A percentile compares a stretch with the other conserved stretches of the same genome.
Conservation (phyloP, 306 rosid species). For the Vigna nakashimae region DNA sequence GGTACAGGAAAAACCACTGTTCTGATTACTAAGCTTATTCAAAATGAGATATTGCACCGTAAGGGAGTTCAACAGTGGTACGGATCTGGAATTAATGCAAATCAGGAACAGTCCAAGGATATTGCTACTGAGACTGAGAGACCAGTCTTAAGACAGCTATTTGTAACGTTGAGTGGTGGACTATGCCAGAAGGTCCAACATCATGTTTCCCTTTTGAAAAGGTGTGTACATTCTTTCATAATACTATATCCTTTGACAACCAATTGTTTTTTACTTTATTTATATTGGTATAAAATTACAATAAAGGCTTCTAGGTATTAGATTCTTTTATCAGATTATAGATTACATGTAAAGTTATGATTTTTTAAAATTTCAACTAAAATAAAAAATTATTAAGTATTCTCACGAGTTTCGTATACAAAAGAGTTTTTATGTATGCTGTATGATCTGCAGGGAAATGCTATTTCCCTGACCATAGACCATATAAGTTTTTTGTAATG, state of each 20-base stretch:
- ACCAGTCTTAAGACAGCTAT: slow-evolving; percentile 58
- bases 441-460: background rate
- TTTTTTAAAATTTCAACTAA: no score
- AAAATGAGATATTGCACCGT: slow-evolving; percentile 58
- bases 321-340: background rate
- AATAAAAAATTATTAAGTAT: background rate
- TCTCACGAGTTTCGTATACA: background rate
- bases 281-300: background rate
- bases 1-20: slow-evolving; percentile 89
- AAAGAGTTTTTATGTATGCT: background rate
- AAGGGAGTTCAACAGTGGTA: slow-evolving; percentile 36
- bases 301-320: background rate
- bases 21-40: slow-evolving; percentile 63
- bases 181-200: slow-evolving; percentile 66
- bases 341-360: no score
- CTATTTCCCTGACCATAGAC: background rate
- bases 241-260: background rate
- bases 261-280: background rate
- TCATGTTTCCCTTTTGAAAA: slow-evolving; percentile 63
- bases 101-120: background rate
- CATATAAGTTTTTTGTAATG: background rate
- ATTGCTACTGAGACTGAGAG: background rate
- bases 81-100: background rate
- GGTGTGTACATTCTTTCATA: slow-evolving; percentile 44
- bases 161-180: slow-evolving; percentile 72